These are phyloP conservation scores for Combretum micranthum DNA, from an alignment of 345 rosid species.

Conservation along the genomic window DNA sequence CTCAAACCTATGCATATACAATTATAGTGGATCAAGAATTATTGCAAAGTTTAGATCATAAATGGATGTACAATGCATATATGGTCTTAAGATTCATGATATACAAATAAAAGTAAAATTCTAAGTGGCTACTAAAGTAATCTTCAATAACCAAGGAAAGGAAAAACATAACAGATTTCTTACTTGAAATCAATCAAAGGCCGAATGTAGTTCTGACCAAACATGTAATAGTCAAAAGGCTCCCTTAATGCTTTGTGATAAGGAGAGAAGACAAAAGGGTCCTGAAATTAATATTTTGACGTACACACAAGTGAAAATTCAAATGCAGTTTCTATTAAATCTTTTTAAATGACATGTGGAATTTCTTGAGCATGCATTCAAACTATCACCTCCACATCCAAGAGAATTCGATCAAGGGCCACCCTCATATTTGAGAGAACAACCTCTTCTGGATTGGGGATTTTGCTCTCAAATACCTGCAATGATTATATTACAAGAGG, in stretches of 20 bases:
- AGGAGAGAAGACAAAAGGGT: slow-evolving; percentile 63
- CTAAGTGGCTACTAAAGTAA: neutral
- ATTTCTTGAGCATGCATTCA: too few species aligned
- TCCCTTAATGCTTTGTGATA: slow-evolving; percentile 79
- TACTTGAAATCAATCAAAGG: slow-evolving; percentile 84
- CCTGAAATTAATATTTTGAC: slow-evolving; percentile 36
- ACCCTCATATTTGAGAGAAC: slow-evolving; percentile 79
- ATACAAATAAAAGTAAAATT: neutral
- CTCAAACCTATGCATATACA: too few species aligned
- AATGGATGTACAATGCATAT: too few species aligned
- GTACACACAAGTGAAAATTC: neutral
- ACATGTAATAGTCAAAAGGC: slow-evolving; percentile 87
- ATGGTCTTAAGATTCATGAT: neutral
- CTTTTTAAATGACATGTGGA: too few species aligned
- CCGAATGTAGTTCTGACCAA: slow-evolving; percentile 88
- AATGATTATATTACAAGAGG: neutral
- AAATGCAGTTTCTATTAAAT: too few species aligned
- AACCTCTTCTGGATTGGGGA: slow-evolving; percentile 48
- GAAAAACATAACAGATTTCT: slow-evolving; percentile 21
- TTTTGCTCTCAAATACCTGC: slow-evolving; percentile 74
- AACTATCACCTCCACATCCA: slow-evolving; percentile 69
- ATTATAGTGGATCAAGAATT: neutral
- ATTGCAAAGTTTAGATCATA: too few species aligned
- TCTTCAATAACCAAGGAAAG: slow-evolving; percentile 4
- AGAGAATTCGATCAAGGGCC: slow-evolving; percentile 63